Percentiles rank a stretch among this genome's conserved stretches.
Evolutionary conservation across 768 basidiomycete species (phyloP).

Genomic region (Panaeolus papilionaceus): DNA sequence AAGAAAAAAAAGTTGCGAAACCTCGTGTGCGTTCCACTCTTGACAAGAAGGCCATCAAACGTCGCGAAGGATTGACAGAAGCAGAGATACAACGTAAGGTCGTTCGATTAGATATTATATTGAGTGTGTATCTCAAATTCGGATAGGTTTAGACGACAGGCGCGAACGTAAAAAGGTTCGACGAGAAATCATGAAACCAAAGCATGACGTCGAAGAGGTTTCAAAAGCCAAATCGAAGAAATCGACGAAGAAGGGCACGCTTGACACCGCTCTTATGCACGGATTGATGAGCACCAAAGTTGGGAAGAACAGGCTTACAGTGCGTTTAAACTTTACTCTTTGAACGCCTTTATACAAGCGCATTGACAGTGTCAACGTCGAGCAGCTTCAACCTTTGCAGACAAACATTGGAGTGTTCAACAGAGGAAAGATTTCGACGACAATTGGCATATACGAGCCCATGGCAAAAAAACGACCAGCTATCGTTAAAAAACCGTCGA

Average conservation of each 20-base stretch:
- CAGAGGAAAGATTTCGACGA: conserved; percentile 65
- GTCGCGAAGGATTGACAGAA: not conserved
- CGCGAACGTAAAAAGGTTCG: conserved; percentile 68
- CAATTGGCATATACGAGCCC: not conserved
- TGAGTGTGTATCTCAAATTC: not conserved
- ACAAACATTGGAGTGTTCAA: conserved; percentile 60
- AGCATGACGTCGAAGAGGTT: conserved; percentile 28
- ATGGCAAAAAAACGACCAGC: not conserved
- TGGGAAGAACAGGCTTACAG: conserved; percentile 67
- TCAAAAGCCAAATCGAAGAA: conserved; percentile 30
- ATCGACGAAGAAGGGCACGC: conserved; percentile 36
- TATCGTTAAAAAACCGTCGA: not conserved
- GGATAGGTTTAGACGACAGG: conserved; percentile 66
- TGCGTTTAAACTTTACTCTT: conserved; percentile 33
- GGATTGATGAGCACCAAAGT: conserved; percentile 69
- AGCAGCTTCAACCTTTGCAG: conserved; percentile 50
- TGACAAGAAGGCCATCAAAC: conserved; percentile 1
- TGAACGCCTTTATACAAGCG: too few relatives aligned
- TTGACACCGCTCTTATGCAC: conserved; percentile 68
- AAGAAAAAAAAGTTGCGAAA: not conserved
- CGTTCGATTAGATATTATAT: not conserved
- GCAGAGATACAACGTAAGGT: not conserved
- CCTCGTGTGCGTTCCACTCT: not conserved
- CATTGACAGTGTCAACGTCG: not conserved
- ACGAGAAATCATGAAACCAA: conserved; percentile 55